phyloP scores from a whole-genome alignment of 1,284 basidiomycete species.

The Prillingera fragicola region DNA sequence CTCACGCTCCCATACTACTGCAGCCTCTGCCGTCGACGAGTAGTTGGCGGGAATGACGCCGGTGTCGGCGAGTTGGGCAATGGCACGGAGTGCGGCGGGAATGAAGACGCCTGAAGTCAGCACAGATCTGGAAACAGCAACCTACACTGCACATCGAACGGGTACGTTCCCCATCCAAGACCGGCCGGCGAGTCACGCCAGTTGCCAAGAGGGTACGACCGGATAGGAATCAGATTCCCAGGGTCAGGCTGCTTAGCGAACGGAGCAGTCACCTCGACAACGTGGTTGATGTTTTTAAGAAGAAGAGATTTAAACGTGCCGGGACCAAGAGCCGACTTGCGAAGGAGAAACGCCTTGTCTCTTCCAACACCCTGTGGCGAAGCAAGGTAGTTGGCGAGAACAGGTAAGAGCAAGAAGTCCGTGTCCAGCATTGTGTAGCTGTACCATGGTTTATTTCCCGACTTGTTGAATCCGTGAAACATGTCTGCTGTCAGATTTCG shows the following conservation, averaged over 20 bases:
- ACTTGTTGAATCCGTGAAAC: slow-evolving; percentile 43
- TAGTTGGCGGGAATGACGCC: slow-evolving; percentile 44
- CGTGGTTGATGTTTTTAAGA: slow-evolving; percentile 39
- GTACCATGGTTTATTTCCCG: slow-evolving; percentile 49
- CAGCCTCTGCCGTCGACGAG: slow-evolving; percentile 38
- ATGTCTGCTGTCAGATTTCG: slow-evolving; percentile 28
- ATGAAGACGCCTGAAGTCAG: slow-evolving; percentile 48
- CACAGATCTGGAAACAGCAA: background rate
- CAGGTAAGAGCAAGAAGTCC: slow-evolving; percentile 51
- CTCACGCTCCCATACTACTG: slow-evolving; percentile 49
- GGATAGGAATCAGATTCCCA: slow-evolving; percentile 46
- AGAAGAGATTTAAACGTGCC: slow-evolving; percentile 48
- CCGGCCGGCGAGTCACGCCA: slow-evolving; percentile 55
- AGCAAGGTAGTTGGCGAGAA: slow-evolving; percentile 49
- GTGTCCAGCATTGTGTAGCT: slow-evolving; percentile 51
- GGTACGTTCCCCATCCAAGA: slow-evolving; percentile 51
- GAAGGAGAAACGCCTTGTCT: slow-evolving; percentile 32
- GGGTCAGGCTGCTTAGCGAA: slow-evolving; percentile 45
- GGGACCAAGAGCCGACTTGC: slow-evolving; percentile 45
- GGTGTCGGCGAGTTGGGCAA: slow-evolving; percentile 44
- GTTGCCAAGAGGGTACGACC: slow-evolving; percentile 48
- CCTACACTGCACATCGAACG: slow-evolving; percentile 52
- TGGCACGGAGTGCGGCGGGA: slow-evolving; percentile 52
- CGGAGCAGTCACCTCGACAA: slow-evolving; percentile 38
- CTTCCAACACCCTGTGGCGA: slow-evolving; percentile 38